Evolutionary conservation across 306 rosid species (phyloP).

Genomic region (Castanea crenata): DNA sequence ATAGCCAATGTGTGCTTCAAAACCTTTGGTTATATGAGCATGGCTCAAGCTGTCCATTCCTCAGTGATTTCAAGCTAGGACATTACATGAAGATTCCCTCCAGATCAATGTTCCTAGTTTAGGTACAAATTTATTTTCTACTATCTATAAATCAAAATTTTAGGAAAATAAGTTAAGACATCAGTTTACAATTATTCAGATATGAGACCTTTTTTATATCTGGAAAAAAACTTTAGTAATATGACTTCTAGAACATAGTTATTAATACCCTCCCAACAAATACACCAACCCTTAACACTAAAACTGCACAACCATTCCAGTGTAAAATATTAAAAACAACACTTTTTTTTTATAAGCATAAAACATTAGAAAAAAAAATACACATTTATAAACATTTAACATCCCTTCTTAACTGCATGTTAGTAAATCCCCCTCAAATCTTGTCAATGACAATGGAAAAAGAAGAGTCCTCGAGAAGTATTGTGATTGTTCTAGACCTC

Average conservation of each 20-base stretch:
- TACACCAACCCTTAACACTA: too few species aligned
- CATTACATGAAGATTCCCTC: slow-evolving; percentile 94
- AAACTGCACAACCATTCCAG: too few species aligned
- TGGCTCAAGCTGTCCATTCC: slow-evolving; percentile 85
- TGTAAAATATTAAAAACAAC: too few species aligned
- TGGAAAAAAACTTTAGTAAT: too few species aligned
- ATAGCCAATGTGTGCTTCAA: slow-evolving; percentile 92
- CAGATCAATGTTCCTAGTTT: slow-evolving; percentile 81
- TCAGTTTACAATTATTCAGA: background rate
- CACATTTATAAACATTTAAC: too few species aligned
- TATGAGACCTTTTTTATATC: background rate
- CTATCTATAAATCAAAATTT: background rate
- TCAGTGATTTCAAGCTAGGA: slow-evolving; percentile 82
- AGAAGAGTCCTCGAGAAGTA: too few species aligned
- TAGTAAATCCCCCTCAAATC: too few species aligned
- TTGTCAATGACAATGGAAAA: too few species aligned
- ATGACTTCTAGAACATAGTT: background rate
- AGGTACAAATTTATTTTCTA: slow-evolving; percentile 35
- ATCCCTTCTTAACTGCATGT: too few species aligned
- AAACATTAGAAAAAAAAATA: too few species aligned
- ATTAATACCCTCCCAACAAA: background rate
- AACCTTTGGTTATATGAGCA: slow-evolving; percentile 76
- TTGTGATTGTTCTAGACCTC: too few species aligned
- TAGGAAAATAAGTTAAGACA: background rate
- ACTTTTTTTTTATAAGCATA: too few species aligned